Evolutionary conservation across 768 basidiomycete species (phyloP), one percentile per base, ranked within the genome.

Genomic region (Goffeauzyma gilvescens): DNA sequence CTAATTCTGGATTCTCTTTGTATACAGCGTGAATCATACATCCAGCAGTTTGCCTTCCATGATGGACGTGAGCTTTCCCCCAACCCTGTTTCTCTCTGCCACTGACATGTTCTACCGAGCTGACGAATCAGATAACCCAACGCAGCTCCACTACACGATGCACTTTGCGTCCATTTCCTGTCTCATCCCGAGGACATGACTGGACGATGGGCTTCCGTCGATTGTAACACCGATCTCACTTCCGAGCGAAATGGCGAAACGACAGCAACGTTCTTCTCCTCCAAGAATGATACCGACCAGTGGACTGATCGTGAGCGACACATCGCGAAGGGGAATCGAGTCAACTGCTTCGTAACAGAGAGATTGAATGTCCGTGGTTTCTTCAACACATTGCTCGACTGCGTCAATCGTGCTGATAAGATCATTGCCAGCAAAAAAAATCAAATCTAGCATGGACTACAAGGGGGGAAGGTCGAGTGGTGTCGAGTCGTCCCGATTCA

Each of bases 71-170:
- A 6, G 8, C 39, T n/a, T 25, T 41, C 23, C 5, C 24, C 7
- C 7, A 13, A 14, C 37, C 12, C 36, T 21, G 17, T 44, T 44
- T 4, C 30, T 25, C 32, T 12, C 24, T 8, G n/a, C n/a, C n/a
- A n/a, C n/a, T n/a, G n/a, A n/a, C n/a, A n/a, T n/a, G n/a, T n/a
- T n/a, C n/a, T n/a, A n/a, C n/a, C n/a, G n/a, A n/a, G n/a, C n/a
- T n/a, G n/a, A n/a, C n/a, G n/a, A n/a, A n/a, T n/a, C n/a, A n/a
- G n/a, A n/a, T n/a, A n/a, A n/a, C n/a, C n/a, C n/a, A n/a, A n/a
- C n/a, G n/a, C n/a, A n/a, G n/a, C 45, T 17, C 45, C 45, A 9
- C 38, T 46, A 4, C 45, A 46, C 33, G 45, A 46, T 36, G 24
- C 45, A 9, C 39, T 46, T 13, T 41, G 38, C 10, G 30, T 41